A percentile compares a stretch with the other conserved stretches of the same genome.
phyloP scores from a whole-genome alignment of 106 monocot genomes.

The Amphibolis antarctica region DNA sequence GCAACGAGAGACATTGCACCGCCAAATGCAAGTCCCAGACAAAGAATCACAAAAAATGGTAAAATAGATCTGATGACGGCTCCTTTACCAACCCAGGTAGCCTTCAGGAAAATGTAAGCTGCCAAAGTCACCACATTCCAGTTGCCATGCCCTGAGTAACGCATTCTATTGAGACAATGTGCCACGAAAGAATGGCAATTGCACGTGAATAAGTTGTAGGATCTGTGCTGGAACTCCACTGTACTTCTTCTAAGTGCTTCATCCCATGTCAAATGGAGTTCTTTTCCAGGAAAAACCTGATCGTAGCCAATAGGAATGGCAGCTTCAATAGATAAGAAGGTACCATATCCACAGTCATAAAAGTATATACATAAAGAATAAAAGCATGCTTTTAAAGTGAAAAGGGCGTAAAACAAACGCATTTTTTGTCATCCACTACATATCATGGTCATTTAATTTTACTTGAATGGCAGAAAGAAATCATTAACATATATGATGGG shows the following conservation, averaged over 20 bases:
- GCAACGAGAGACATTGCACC: slow-evolving; percentile 41
- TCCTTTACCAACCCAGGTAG: slow-evolving; percentile 50
- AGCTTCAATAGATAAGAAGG: neutral
- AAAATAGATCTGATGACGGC: slow-evolving; percentile 43
- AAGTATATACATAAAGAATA: too few relatives aligned
- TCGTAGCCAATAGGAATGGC: slow-evolving; percentile 5
- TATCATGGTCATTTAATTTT: too few relatives aligned
- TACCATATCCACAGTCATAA: too few relatives aligned
- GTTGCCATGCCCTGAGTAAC: slow-evolving; percentile 30
- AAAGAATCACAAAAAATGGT: slow-evolving; percentile 34
- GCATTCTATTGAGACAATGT: slow-evolving; percentile 56
- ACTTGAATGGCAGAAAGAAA: neutral
- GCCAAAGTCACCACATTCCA: slow-evolving; percentile 91
- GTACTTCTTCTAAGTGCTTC: slow-evolving; percentile 59
- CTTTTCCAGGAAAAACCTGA: slow-evolving; percentile 1
- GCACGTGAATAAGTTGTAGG: slow-evolving; percentile 80
- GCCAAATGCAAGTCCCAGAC: slow-evolving; percentile 39
- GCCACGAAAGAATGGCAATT: slow-evolving; percentile 94
- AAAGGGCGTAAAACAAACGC: too few relatives aligned
- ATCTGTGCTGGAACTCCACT: slow-evolving; percentile 77
- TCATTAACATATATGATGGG: neutral
- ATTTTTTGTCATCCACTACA: too few relatives aligned
- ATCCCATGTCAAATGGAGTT: slow-evolving; percentile 41
- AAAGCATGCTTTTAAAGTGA: too few relatives aligned
- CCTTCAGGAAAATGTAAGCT: slow-evolving; percentile 43